A percentile compares a stretch with the other conserved stretches of the same genome.
Evolutionary conservation across 2,329 filamentous ascomycete species (phyloP).

Genomic region (Keithomyces neogunnii): DNA sequence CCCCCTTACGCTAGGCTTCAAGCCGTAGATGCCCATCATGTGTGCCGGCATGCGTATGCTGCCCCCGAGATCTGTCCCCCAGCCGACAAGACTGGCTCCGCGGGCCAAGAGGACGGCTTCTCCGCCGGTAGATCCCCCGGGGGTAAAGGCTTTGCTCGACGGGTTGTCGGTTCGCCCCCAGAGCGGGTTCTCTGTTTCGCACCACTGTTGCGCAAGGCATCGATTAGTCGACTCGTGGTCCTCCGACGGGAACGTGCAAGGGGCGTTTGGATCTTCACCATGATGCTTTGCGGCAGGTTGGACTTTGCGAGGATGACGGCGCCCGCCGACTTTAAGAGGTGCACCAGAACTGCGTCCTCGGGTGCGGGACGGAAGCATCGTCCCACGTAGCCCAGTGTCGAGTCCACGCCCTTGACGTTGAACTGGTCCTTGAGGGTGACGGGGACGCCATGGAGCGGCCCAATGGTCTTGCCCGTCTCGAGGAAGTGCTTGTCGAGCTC

Average conservation of each 20-base stretch:
- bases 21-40: constrained; percentile 26
- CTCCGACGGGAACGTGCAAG: too few relatives aligned
- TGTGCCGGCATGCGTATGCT: constrained; percentile 28
- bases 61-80: constrained; percentile 34
- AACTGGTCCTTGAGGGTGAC: constrained; percentile 25
- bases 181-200: constrained; percentile 55
- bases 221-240: not conserved
- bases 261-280: too few relatives aligned
- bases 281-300: constrained; percentile 47
- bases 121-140: constrained; percentile 59
- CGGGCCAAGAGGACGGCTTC: constrained; percentile 31
- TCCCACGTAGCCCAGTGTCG: constrained; percentile 8
- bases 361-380: constrained; percentile 13
- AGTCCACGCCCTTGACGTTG: constrained; percentile 4
- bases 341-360: not conserved
- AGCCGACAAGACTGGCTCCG: constrained; percentile 30
- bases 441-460: constrained; percentile 52
- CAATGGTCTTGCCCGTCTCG: constrained; percentile 13
- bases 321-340: not conserved
- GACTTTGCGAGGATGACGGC: constrained; percentile 53
- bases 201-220: constrained; percentile 23
- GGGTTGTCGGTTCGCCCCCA: constrained; percentile 57
- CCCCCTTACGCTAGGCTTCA: constrained; percentile 19
- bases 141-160: constrained; percentile 46
- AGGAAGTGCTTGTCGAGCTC: constrained; percentile 30